Evolutionary conservation across 805 yeast species (phyloP).

Genomic region (Pichia sporocuriosa): DNA sequence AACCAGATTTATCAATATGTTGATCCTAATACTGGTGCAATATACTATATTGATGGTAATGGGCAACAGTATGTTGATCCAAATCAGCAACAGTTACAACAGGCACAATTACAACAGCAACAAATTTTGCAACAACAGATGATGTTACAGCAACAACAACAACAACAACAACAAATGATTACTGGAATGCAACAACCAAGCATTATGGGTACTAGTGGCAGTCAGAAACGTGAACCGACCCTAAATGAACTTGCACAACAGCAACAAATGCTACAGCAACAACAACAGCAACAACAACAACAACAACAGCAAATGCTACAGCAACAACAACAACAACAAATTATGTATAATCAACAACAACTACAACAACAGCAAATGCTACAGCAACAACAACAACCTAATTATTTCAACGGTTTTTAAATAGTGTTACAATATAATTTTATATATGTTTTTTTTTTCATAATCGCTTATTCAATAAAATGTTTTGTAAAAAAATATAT

Average conservation of each 20-base stretch:
- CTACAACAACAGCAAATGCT: conserved; percentile 14
- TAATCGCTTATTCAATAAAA: not conserved
- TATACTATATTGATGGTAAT: conserved; percentile 59
- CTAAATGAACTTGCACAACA: conserved; percentile 9
- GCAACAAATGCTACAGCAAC: conserved; percentile 14
- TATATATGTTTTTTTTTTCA: not conserved
- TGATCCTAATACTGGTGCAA: conserved; percentile 64
- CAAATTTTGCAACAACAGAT: conserved; percentile 9
- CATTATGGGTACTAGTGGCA: conserved; percentile 6
- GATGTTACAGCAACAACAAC: conserved; percentile 22
- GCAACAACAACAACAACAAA: conserved; percentile 13
- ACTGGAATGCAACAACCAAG: conserved; percentile 16
- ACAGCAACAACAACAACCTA: conserved; percentile 13
- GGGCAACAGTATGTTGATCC: conserved; percentile 58
- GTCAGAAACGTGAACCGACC: conserved; percentile 1
- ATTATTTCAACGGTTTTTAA: conserved; percentile 20
- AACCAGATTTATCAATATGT: conserved; percentile 57
- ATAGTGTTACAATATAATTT: not conserved
- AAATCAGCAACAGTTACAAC: conserved; percentile 27
- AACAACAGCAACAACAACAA: conserved; percentile 14
- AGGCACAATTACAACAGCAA: conserved; percentile 23
- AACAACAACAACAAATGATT: conserved; percentile 27
- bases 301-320: conserved; percentile 13
- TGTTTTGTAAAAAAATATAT: not conserved
- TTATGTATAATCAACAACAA: too few relatives aligned